Conservation (phyloP, 2,329 filamentous ascomycete species). For the Colletotrichum truncatum region DNA sequence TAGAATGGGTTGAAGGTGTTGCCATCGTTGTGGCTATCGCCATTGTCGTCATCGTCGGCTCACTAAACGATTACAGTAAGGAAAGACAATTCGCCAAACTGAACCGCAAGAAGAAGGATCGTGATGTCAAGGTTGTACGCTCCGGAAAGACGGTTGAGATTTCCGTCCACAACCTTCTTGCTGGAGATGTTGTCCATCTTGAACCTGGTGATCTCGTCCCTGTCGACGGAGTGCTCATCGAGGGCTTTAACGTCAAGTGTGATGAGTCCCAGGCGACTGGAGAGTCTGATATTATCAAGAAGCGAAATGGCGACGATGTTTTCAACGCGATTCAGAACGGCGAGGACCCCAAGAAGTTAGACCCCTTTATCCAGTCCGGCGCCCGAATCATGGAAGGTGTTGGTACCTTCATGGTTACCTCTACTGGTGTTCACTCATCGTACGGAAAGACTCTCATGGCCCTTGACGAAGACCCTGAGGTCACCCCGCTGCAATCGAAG, state of each 20-base stretch:
- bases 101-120: conserved; percentile 83
- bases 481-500: conserved; percentile 80
- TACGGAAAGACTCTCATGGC: conserved; percentile 81
- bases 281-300: conserved; percentile 80
- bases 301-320: conserved; percentile 73
- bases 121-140: conserved; percentile 75
- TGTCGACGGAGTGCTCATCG: conserved; percentile 77
- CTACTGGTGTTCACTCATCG: conserved; percentile 76
- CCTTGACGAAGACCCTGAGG: conserved; percentile 77
- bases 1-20: conserved; percentile 78
- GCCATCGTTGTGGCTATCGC: conserved; percentile 83
- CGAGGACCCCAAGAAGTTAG: conserved; percentile 75
- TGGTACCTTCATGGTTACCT: conserved; percentile 78
- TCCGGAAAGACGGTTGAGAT: conserved; percentile 76
- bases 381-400: conserved; percentile 81
- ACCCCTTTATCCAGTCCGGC: conserved; percentile 88
- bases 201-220: conserved; percentile 80
- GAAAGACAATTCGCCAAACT: conserved; percentile 82
- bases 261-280: conserved; percentile 84
- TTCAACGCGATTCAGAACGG: conserved; percentile 74
- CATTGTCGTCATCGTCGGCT: conserved; percentile 81
- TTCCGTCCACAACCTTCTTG: conserved; percentile 74
- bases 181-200: conserved; percentile 76
- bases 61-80: conserved; percentile 83
- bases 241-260: conserved; percentile 79